Base-by-base conservation (phyloP, 2,329 filamentous ascomycete genomes). In the Lecanicillium sp. region DNA sequence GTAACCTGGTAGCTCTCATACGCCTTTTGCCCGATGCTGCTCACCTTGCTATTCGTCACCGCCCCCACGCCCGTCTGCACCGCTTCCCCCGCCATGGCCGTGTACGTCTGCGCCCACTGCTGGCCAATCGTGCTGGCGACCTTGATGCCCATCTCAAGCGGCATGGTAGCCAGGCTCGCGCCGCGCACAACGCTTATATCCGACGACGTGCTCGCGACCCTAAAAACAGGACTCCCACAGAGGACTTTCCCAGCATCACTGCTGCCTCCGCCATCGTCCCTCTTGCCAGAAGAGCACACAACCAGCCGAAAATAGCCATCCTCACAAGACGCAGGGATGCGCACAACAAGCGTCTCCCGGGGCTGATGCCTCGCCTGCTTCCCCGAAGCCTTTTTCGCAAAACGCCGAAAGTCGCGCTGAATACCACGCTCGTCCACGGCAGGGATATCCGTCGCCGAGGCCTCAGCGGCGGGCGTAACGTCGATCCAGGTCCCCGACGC, bases 221-320 rank as follows among this genome's bases (percentile, higher is more conserved):
- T 70, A 47, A 85, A 85, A 0, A 82, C 71, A 0, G 81, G 80
- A 44, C 78, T 83, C 0, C 71, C 68, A 43, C 80, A 83, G 0
- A 85, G 65, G 0, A 73, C 64, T 48, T 74, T 79, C 46, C 71
- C 73, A 12, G 46, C 47, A 3, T 51, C 48, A 3, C 48, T 43
- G 11, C 22, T 25, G 22, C 22, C 22, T n/a, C n/a, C n/a, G n/a
- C n/a, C n/a, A n/a, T n/a, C n/a, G n/a, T n/a, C n/a, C n/a, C n/a
- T n/a, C n/a, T n/a, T n/a, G 0, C 60, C 54, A 0, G 67, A 73
- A 1, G 64, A 57, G 44, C 78, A 83, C 8, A 85, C 62, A 1
- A 84, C 72, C 4, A 85, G 60, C 9, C 80, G 75, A 40, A 83
- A 79, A 51, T 85, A 85, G 0, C 81, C 81, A 52, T 85, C 81